These are phyloP conservation scores for Cylindrodendrum hubeiense DNA, from an alignment of 2,329 filamentous ascomycete genomes.

Conservation along the genomic window DNA sequence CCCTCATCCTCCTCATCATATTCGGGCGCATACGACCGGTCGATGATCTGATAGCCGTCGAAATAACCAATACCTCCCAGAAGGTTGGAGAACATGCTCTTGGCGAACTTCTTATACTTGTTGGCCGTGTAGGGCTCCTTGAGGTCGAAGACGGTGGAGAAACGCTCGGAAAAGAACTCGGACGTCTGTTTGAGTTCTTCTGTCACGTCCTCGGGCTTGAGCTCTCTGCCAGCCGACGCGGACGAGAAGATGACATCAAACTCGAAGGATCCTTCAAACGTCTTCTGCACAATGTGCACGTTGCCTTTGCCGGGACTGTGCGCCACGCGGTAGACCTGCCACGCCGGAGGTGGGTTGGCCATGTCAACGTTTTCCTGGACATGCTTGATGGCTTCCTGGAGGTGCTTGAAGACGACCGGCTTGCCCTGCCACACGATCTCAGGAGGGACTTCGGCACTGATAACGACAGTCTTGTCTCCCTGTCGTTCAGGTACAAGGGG, in stretches of 20 bases:
- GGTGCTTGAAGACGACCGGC: constrained; percentile 67
- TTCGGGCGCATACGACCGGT: constrained; percentile 90
- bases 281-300: constrained; percentile 89
- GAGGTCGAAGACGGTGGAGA: constrained; percentile 74
- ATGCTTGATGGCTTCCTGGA: constrained; percentile 64
- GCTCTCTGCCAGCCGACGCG: constrained; percentile 70
- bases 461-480: constrained; percentile 80
- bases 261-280: constrained; percentile 90
- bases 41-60: constrained; percentile 87
- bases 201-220: constrained; percentile 74
- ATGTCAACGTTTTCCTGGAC: constrained; percentile 62
- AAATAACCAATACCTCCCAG: constrained; percentile 97
- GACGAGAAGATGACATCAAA: constrained; percentile 95
- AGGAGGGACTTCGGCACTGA: constrained; percentile 74
- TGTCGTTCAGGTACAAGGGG: constrained; percentile 76
- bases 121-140: constrained; percentile 80
- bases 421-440: constrained; percentile 89
- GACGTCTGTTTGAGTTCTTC: constrained; percentile 76
- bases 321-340: constrained; percentile 84
- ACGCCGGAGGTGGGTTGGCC: constrained; percentile 83
- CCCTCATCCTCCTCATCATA: constrained; percentile 96
- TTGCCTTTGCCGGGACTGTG: constrained; percentile 81
- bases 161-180: constrained; percentile 79
- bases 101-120: constrained; percentile 83
- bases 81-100: constrained; percentile 93